Evolutionary conservation across 2,329 filamentous ascomycete genomes (phyloP), one percentile per base, ranked within the genome.

Genomic region (Leptosphaerulina australis): DNA sequence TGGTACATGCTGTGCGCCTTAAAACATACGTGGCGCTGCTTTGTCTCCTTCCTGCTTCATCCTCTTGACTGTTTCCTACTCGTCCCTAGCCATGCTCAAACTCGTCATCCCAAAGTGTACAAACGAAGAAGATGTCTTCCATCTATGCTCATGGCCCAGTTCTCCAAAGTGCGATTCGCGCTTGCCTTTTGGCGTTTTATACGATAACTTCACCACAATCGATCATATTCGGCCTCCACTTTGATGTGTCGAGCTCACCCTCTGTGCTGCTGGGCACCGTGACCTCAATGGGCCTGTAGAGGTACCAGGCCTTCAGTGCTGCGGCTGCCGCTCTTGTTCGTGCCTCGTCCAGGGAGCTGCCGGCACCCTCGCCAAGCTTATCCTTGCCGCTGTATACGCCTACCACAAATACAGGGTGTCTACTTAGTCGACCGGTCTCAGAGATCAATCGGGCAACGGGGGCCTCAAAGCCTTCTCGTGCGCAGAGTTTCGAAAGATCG

Each of bases 381-480:
- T 99, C 92, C 53, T 81, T 80, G 41, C 93, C 94, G 60, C 89
- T 95, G 78, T 88, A 99, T 55, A 99, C 92, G 50, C 93, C 94
- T 11, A 99, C 92, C 22, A 97, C 86, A 67, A 88, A 97, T 12
- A 99, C 94, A 12, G 94, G 93, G 51, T 89, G 89, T 71, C 88
- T 84, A 65, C 88, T 94, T 61, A 83, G 74, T 50, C 94, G 85
- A 70, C 94, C 94, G 3, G 94, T 97, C 79, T 99, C 94, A 64
- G 87, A 90, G 63, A 96, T 82, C 44, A 99, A 83, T 49, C 92
- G 85, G 12, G 94, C 94, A 20, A 97, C 83, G 0, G 94, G 94
- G 7, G 84, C 73, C 62, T 95, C 90, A 74, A 97, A 97, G 57
- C 88, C 87, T 77, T 99, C 94, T 53, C 94, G 82, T 5, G 86